Conservation (phyloP, 78 protist genomes). For the Guillardia theta region DNA sequence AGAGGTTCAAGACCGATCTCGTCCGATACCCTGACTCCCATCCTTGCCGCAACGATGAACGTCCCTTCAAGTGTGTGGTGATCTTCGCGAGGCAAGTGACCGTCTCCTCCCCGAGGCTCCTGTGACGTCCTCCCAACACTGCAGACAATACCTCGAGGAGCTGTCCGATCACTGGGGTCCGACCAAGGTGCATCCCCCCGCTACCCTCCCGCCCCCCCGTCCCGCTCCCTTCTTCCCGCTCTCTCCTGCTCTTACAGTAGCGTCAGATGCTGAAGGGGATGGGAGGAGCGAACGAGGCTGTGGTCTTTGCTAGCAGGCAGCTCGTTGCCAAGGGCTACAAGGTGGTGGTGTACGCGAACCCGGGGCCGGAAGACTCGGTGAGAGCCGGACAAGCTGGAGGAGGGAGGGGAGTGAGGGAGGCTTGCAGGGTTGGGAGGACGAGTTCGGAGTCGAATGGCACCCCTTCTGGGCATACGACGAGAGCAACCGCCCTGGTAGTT, state of each 20-base stretch:
- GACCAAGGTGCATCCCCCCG: not conserved
- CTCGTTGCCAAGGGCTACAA: not conserved
- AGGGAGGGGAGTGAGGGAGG: too few species aligned
- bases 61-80: not conserved
- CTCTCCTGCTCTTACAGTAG: not conserved
- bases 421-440: too few species aligned
- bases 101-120: too few species aligned
- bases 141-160: slow-evolving; percentile 5
- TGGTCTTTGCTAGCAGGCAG: not conserved
- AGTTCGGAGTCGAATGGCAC: not conserved
- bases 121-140: too few species aligned
- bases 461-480: slow-evolving; percentile 31
- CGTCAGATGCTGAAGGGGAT: not conserved
- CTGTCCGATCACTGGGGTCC: not conserved
- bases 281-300: slow-evolving; percentile 40
- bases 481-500: not conserved
- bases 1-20: not conserved
- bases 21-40: not conserved
- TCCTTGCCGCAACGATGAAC: not conserved
- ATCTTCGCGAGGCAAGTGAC: not conserved
- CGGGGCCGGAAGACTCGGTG: not conserved
- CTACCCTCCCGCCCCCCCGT: not conserved
- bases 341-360: not conserved
- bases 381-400: too few species aligned
- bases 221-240: not conserved